These are phyloP conservation scores for Pyrus hybrid DNA, from an alignment of 331 rosid species.

Conservation along the genomic window DNA sequence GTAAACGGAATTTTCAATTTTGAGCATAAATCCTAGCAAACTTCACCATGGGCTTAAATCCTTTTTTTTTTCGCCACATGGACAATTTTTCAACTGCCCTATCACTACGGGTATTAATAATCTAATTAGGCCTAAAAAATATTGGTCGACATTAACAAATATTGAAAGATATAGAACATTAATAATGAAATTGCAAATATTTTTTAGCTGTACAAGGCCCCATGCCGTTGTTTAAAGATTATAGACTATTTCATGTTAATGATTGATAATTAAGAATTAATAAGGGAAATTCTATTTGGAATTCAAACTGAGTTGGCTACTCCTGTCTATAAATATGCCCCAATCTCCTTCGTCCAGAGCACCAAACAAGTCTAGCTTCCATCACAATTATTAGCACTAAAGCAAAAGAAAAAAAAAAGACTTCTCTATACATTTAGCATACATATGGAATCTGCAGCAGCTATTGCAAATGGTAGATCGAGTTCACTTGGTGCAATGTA, in stretches of 20 bases:
- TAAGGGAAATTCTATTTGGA: slow-evolving; percentile 3
- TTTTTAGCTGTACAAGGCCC: slow-evolving; percentile 21
- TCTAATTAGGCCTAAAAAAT: too few species aligned
- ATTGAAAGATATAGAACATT: too few species aligned
- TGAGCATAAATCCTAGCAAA: too few species aligned
- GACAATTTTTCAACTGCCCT: too few species aligned
- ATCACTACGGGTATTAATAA: too few species aligned
- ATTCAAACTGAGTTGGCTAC: background rate
- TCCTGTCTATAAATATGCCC: slow-evolving; percentile 27
- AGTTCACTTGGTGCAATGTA: slow-evolving; percentile 42
- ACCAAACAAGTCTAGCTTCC: slow-evolving; percentile 18
- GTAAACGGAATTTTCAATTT: too few species aligned
- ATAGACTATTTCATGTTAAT: slow-evolving; percentile 20
- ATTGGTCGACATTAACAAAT: too few species aligned
- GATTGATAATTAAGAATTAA: slow-evolving; percentile 14
- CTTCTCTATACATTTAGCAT: background rate
- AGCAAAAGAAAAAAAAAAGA: background rate
- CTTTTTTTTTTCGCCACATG: too few species aligned
- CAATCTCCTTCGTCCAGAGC: slow-evolving; percentile 13
- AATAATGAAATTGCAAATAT: background rate
- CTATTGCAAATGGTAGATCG: slow-evolving; percentile 49
- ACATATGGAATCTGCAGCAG: slow-evolving; percentile 43
- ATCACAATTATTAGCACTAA: slow-evolving; percentile 5
- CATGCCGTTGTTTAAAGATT: slow-evolving; percentile 10
- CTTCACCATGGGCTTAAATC: too few species aligned